phyloP scores from a whole-genome alignment of 371 early-diverging fungal genomes.

The Mucor lusitanicus region DNA sequence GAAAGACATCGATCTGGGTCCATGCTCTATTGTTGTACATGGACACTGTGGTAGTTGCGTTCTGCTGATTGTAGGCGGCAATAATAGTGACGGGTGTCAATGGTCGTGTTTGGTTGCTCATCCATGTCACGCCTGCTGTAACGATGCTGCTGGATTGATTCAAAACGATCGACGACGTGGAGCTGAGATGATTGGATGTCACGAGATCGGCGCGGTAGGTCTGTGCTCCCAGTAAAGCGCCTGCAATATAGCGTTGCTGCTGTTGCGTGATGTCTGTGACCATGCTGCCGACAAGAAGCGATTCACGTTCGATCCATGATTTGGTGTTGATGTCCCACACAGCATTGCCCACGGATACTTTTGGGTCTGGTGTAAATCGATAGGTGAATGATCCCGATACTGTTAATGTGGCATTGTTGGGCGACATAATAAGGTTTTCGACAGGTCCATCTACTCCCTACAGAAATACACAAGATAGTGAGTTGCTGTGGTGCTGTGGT shows the following conservation, averaged over 20 bases:
- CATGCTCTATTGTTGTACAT: conserved; percentile 22
- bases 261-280: neutral
- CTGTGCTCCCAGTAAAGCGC: conserved; percentile 32
- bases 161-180: neutral
- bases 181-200: neutral
- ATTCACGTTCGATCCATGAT: conserved; percentile 32
- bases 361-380: neutral
- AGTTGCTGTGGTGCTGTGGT: neutral
- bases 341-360: conserved; percentile 11
- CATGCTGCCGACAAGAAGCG: conserved; percentile 27
- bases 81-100: neutral
- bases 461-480: neutral
- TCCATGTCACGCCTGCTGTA: conserved; percentile 10
- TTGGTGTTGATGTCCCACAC: conserved; percentile 16
- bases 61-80: neutral
- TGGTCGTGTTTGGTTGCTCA: neutral
- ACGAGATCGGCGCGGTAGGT: conserved; percentile 32
- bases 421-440: conserved; percentile 16
- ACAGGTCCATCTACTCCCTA: conserved; percentile 43
- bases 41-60: conserved; percentile 7
- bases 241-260: conserved; percentile 10
- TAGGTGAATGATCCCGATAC: conserved; percentile 29
- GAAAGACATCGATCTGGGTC: conserved; percentile 22
- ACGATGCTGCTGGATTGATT: neutral
- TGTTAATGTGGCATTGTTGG: conserved; percentile 23